Evolutionary conservation across 192 early-diverging fungal species (phyloP), one percentile per base, ranked within the genome.

Genomic region (Allomyces macrogynus): DNA sequence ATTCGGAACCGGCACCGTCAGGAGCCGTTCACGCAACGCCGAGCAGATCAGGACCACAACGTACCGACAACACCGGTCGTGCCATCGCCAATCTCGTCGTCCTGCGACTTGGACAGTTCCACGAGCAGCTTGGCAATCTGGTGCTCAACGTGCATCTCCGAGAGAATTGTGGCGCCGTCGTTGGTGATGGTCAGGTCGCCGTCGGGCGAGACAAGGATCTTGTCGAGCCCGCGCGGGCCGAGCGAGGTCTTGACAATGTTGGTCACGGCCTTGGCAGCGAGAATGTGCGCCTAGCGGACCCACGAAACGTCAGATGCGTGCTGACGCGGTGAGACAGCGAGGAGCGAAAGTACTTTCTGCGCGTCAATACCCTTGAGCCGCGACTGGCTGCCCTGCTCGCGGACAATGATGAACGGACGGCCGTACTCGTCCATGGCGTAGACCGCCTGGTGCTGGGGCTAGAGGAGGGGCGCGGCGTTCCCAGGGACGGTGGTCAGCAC

Each of bases 21-120:
- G 54, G 63, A 11, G 1, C 10, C 26, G 10, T 16, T n/a, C n/a
- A n/a, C n/a, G n/a, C n/a, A n/a, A n/a, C n/a, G n/a, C n/a, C n/a
- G n/a, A n/a, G n/a, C n/a, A n/a, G n/a, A n/a, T n/a, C n/a, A n/a
- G n/a, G n/a, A n/a, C n/a, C n/a, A n/a, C n/a, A n/a, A 80, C 77
- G 62, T 74, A 90, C 88, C 89, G 71, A 97, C 97, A 69, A 99
- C 93, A 77, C 97, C 93, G 23, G 97, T 99, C 42, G 97, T 99
- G 49, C 97, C 97, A 71, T 99, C 97, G 67, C 97, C 97, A 75
- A 99, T 99, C 78, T 99, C 97, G 68, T 99, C 93, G 76, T 99
- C 97, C 82, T 99, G 97, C 68, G 84, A 87, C 79, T 94, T 91
- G 64, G 92, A 95, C 64, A 99, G 79, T 76, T 97, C 90, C 22